Conservation (phyloP, 345 rosid genomes). For the Hibiscus trionum region DNA sequence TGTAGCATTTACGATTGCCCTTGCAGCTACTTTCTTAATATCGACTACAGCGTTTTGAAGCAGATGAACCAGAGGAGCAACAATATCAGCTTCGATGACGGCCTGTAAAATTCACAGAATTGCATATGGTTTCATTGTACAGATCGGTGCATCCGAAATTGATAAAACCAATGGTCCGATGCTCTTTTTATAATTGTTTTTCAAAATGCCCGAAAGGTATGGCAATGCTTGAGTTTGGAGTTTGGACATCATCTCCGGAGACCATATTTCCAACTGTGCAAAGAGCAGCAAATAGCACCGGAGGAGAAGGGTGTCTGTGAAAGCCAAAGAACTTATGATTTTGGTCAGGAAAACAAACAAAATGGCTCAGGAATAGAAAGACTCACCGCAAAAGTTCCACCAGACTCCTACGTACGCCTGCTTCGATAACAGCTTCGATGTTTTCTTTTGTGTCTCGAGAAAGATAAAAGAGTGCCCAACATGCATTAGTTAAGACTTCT, state of each 20-base stretch:
- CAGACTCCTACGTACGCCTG: constrained; percentile 68
- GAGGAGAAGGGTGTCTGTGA: constrained; percentile 69
- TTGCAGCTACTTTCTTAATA: constrained; percentile 80
- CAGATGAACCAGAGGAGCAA: constrained; percentile 50
- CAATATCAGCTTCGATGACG: constrained; percentile 56
- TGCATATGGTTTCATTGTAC: background rate
- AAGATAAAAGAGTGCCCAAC: constrained; percentile 90
- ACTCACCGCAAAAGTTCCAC: constrained; percentile 78
- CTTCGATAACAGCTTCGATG: constrained; percentile 85
- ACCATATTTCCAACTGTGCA: constrained; percentile 79
- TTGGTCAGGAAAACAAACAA: too few relatives aligned
- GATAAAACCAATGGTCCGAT: constrained; percentile 16
- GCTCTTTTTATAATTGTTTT: constrained; percentile 64
- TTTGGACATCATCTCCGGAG: constrained; percentile 80
- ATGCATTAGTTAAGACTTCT: constrained; percentile 86
- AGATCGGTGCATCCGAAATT: background rate
- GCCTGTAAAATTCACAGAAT: constrained; percentile 26
- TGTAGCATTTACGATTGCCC: constrained; percentile 83
- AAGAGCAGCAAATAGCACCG: constrained; percentile 84
- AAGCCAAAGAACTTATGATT: background rate
- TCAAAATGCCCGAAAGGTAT: constrained; percentile 59
- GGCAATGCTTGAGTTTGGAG: constrained; percentile 82
- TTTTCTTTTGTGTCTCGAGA: constrained; percentile 90
- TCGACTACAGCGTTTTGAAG: constrained; percentile 78
- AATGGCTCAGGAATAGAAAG: too few relatives aligned